phyloP scores from a whole-genome alignment of 306 rosid genomes.

The Castanospermum australe region DNA sequence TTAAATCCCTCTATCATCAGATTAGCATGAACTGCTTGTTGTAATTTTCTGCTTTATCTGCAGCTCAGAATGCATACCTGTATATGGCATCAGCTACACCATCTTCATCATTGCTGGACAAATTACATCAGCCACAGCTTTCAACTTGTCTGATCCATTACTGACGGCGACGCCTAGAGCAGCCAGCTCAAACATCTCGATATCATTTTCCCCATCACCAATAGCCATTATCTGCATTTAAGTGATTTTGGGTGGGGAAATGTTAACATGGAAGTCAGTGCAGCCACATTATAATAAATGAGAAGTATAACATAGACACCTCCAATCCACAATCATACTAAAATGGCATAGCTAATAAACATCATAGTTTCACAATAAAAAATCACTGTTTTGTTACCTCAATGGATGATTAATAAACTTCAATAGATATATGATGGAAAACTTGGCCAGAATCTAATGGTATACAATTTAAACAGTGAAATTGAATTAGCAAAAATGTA shows the following conservation, averaged over 20 bases:
- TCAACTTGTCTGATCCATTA: slow-evolving; percentile 80
- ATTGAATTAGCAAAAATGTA: not conserved
- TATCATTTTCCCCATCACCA: slow-evolving; percentile 95
- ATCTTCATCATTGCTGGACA: slow-evolving; percentile 89
- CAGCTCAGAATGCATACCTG: slow-evolving; percentile 74
- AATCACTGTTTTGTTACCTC: not conserved
- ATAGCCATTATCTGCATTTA: slow-evolving; percentile 81
- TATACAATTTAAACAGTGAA: not conserved
- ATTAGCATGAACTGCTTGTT: slow-evolving; percentile 15
- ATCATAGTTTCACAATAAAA: not conserved
- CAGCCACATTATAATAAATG: not conserved
- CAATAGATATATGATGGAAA: not conserved
- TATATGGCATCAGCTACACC: slow-evolving; percentile 94
- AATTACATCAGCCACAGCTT: slow-evolving; percentile 78
- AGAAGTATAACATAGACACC: not conserved
- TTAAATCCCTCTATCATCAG: not conserved
- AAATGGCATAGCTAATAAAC: not conserved
- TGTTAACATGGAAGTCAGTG: not conserved
- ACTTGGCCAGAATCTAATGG: not conserved
- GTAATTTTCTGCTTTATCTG: slow-evolving; percentile 3
- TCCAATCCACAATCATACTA: not conserved
- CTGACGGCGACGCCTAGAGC: slow-evolving; percentile 83
- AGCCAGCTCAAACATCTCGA: slow-evolving; percentile 92
- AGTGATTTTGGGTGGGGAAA: not conserved
- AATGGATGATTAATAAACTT: not conserved